A percentile compares a stretch with the other conserved stretches of the same genome.
phyloP scores from a whole-genome alignment of 163 green algal species.

The Scenedesmus sp. region DNA sequence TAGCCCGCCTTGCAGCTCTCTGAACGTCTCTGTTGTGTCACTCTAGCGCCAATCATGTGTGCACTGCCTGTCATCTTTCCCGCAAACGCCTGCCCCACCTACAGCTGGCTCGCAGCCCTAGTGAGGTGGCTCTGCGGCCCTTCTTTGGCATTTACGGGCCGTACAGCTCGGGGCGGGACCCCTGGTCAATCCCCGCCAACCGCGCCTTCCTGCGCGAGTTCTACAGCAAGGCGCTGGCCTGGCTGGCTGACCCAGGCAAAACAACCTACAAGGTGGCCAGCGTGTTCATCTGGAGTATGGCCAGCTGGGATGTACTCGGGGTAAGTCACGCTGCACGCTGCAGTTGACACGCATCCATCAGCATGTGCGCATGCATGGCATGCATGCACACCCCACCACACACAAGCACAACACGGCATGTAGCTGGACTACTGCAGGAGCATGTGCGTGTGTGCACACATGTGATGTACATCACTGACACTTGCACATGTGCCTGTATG shows the following conservation, averaged over 20 bases:
- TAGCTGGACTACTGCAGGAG: neutral
- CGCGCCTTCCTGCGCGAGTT: slow-evolving; percentile 41
- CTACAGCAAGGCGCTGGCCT: slow-evolving; percentile 44
- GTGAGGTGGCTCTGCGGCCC: slow-evolving; percentile 46
- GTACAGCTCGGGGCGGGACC: slow-evolving; percentile 15
- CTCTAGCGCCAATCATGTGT: neutral
- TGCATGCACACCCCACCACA: no score
- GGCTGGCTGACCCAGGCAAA: slow-evolving; percentile 14
- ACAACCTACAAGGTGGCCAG: slow-evolving; percentile 36
- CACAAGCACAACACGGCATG: no score
- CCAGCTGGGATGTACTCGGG: slow-evolving; percentile 55
- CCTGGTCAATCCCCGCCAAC: slow-evolving; percentile 48
- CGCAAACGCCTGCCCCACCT: no score
- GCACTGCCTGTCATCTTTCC: neutral
- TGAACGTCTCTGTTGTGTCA: no score
- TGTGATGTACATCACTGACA: neutral
- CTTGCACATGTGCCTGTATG: no score
- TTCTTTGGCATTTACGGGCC: slow-evolving; percentile 58
- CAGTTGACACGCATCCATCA: no score
- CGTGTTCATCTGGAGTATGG: slow-evolving; percentile 54
- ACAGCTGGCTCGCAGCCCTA: slow-evolving; percentile 18
- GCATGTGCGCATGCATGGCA: no score
- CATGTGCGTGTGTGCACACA: neutral
- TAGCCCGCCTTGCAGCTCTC: neutral
- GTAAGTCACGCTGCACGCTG: neutral